Evolutionary conservation across 768 basidiomycete genomes (phyloP).

Genomic region (Lactarius quietus): DNA sequence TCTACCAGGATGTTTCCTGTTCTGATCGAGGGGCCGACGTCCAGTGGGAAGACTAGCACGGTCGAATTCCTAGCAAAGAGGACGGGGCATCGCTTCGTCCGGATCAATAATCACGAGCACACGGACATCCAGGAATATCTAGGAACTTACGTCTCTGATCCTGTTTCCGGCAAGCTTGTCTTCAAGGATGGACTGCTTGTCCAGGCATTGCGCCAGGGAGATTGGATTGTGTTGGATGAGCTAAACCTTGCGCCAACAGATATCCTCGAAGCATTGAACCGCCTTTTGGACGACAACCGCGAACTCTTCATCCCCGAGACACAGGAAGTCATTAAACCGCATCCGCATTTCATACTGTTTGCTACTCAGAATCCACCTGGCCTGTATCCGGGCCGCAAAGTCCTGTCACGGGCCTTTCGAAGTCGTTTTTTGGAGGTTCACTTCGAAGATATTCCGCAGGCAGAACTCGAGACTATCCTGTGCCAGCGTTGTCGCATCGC

Average conservation of each 20-base stretch:
- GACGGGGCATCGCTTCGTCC: slow-evolving; percentile 92
- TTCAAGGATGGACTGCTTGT: slow-evolving; percentile 95
- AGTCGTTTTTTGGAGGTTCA: slow-evolving; percentile 98
- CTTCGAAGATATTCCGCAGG: slow-evolving; percentile 94
- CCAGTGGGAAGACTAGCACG: slow-evolving; percentile 95
- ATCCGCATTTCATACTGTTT: slow-evolving; percentile 96
- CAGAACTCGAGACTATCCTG: slow-evolving; percentile 90
- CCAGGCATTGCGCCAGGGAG: slow-evolving; percentile 82
- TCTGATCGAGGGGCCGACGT: slow-evolving; percentile 96
- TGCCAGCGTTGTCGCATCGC: slow-evolving; percentile 89
- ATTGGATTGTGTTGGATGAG: slow-evolving; percentile 99
- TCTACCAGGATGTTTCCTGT: slow-evolving; percentile 88
- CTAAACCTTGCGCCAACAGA: slow-evolving; percentile 97
- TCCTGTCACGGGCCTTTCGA: slow-evolving; percentile 92
- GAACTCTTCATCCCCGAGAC: slow-evolving; percentile 96
- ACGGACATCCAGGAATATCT: slow-evolving; percentile 99
- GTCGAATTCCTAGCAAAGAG: slow-evolving; percentile 91
- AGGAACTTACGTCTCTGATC: slow-evolving; percentile 93
- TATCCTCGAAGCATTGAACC: slow-evolving; percentile 94
- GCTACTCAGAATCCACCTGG: slow-evolving; percentile 98
- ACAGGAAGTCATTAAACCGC: slow-evolving; percentile 88
- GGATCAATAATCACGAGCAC: slow-evolving; percentile 99
- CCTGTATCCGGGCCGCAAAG: slow-evolving; percentile 90
- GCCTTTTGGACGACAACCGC: slow-evolving; percentile 94
- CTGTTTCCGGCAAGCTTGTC: slow-evolving; percentile 85